Conservation (phyloP, 1,284 basidiomycete genomes). For the Cryptococcus sp. region DNA sequence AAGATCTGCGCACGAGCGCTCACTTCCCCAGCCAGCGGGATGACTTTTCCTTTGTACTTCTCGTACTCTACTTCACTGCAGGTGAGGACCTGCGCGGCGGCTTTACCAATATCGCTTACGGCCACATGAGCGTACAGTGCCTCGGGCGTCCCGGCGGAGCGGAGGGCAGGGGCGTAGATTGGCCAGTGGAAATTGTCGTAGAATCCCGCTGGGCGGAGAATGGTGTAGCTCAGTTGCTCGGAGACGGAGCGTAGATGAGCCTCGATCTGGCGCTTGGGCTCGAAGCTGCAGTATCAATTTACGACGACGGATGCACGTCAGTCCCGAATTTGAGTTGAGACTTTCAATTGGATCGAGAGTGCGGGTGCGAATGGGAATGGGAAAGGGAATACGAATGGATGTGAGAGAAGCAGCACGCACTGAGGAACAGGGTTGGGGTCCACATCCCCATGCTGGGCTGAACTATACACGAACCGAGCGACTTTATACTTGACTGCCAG, state of each 20-base stretch:
- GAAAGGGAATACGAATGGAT: too few species aligned
- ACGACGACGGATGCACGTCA: too few species aligned
- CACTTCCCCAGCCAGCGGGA: neutral
- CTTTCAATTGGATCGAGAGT: neutral
- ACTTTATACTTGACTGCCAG: neutral
- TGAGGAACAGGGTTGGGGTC: slow-evolving; percentile 1
- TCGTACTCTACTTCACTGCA: neutral
- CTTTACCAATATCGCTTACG: neutral
- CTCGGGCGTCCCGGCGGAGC: neutral
- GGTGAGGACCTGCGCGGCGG: neutral
- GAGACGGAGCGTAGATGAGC: neutral
- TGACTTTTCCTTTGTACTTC: neutral
- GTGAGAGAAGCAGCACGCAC: neutral
- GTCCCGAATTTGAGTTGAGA: too few species aligned
- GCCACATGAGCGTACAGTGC: neutral
- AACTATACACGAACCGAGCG: neutral
- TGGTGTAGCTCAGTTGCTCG: neutral
- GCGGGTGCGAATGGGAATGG: too few species aligned
- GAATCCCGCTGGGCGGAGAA: neutral
- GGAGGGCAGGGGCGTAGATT: neutral
- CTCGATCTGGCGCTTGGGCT: neutral
- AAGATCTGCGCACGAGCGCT: too few species aligned
- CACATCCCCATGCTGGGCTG: too few species aligned
- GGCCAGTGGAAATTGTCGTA: neutral
- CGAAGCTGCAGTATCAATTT: neutral